Base-by-base conservation (phyloP, 345 rosid genomes). In the Bruguiera gymnorhiza region DNA sequence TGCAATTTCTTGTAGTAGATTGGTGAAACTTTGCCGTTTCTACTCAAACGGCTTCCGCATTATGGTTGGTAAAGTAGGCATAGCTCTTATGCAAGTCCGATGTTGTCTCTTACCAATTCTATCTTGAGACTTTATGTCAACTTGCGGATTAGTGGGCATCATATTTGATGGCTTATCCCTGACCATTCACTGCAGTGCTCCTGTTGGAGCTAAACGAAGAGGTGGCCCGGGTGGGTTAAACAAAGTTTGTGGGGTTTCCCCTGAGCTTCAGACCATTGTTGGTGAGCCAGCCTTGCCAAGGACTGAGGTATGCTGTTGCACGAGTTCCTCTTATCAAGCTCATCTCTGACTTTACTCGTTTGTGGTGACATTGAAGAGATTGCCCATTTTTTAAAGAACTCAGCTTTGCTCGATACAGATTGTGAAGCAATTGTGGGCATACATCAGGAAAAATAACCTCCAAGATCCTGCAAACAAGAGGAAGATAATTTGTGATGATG, bases 381-480 rank as follows among this genome's bases (percentile, higher is more conserved):
- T 63, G 29, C 15, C 4, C 30, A 15, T 70, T 13, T 37, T 66
- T 60, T 55, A 67, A 54, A 70, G 36, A 55, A 37, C 24, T 76
- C 50, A 66, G 58, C 26, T 69, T 62, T 75, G 63, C 50, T 66
- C 63, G 29, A 57, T 58, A 51, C 76, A 94, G 98, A 91, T 94
- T 77, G 97, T 94, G 84, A 94, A 86, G 86, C 98, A 94, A 69
- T 78, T 94, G 69, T 94, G 98, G 98, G 93, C 90, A 36, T 94
- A 94, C 74, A 94, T 94, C 78, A 88, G 97, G 86, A 94, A 94
- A 77, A 86, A 91, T 82, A 91, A 86, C 79, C 98, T 94, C 73
- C 98, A 94, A 83, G 97, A 94, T 69, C 98, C 98, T 30, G 91
- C 95, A 76, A 94, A 94, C 87, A 94, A 89, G 89, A 84, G 97